These are phyloP conservation scores for Chaetothyriales sp. DNA, from an alignment of 2,329 filamentous ascomycete species.

Conservation along the genomic window DNA sequence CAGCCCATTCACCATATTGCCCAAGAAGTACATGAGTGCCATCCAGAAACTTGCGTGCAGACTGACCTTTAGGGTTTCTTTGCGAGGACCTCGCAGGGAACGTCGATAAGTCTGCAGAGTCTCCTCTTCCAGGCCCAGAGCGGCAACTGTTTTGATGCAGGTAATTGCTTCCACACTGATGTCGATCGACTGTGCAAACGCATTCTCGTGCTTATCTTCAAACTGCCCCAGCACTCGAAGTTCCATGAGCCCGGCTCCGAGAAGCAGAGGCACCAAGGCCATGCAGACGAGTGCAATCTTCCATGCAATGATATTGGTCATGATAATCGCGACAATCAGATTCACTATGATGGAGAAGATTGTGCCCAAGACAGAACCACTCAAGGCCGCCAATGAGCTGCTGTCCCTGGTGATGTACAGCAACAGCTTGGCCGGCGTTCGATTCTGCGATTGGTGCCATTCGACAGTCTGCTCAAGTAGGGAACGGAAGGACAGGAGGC, in stretches of 20 bases:
- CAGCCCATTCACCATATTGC: slow-evolving; percentile 57
- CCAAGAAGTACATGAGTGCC: slow-evolving; percentile 30
- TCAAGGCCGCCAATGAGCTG: slow-evolving; percentile 51
- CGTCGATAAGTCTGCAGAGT: slow-evolving; percentile 31
- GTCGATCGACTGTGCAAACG: slow-evolving; percentile 36
- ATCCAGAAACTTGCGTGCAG: slow-evolving; percentile 32
- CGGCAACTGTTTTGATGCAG: slow-evolving; percentile 37
- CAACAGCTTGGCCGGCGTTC: slow-evolving; percentile 47
- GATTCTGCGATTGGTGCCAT: slow-evolving; percentile 53
- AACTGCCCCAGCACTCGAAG: slow-evolving; percentile 41
- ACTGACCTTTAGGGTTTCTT: slow-evolving; percentile 34
- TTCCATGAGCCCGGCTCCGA: slow-evolving; percentile 55
- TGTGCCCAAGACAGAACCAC: slow-evolving; percentile 10
- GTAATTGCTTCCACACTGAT: slow-evolving; percentile 38
- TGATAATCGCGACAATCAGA: slow-evolving; percentile 50
- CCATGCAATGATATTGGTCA: slow-evolving; percentile 60
- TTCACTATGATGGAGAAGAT: slow-evolving; percentile 39
- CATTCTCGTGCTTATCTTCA: slow-evolving; percentile 39
- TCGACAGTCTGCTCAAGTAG: slow-evolving; percentile 21
- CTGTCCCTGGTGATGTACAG: slow-evolving; percentile 56
- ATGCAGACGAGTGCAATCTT: slow-evolving; percentile 60
- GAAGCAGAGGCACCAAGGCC: slow-evolving; percentile 50
- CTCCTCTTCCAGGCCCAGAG: slow-evolving; percentile 37
- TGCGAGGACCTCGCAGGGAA: slow-evolving; percentile 32
- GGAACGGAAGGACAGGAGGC: slow-evolving; percentile 13